These are phyloP conservation scores for Coemansia sp. DNA, from an alignment of 192 early-diverging fungal genomes.

Conservation along the genomic window DNA sequence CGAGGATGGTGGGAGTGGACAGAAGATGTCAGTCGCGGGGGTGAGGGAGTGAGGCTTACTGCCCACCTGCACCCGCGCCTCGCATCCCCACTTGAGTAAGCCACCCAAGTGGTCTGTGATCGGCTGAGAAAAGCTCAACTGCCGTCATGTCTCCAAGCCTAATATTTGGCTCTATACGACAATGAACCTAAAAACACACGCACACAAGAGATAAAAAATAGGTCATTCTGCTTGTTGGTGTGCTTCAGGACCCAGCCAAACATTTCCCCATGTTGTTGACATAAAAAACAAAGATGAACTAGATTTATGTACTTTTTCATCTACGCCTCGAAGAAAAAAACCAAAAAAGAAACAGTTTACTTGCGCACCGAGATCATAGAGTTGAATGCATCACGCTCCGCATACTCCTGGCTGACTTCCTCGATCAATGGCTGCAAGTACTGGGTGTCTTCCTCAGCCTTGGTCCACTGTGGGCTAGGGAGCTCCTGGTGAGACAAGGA, in stretches of 20 bases:
- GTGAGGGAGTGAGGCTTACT: neutral
- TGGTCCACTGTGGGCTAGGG: conserved; percentile 72
- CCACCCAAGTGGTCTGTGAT: neutral
- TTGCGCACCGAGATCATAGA: conserved; percentile 53
- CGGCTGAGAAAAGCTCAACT: neutral
- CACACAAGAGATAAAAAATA: neutral
- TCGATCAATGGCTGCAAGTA: conserved; percentile 84
- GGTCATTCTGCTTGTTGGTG: neutral
- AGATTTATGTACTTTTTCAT: neutral
- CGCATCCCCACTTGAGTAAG: conserved; percentile 1
- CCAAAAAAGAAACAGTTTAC: conserved; percentile 18
- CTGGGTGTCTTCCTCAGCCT: conserved; percentile 77
- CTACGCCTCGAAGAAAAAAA: conserved; percentile 1
- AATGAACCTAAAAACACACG: neutral
- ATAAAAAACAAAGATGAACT: neutral
- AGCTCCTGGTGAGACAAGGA: conserved; percentile 73
- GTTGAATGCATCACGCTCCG: conserved; percentile 76
- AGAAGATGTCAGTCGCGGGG: conserved; percentile 6
- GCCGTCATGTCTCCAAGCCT: neutral
- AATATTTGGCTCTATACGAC: neutral
- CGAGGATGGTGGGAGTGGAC: neutral
- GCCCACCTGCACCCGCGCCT: neutral
- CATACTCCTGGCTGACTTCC: conserved; percentile 78
- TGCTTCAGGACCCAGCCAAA: neutral
- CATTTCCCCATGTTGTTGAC: neutral